A percentile compares a stretch with the other conserved stretches of the same genome.
phyloP scores from a whole-genome alignment of 2,329 filamentous ascomycete genomes.

The Penicillium sp. region DNA sequence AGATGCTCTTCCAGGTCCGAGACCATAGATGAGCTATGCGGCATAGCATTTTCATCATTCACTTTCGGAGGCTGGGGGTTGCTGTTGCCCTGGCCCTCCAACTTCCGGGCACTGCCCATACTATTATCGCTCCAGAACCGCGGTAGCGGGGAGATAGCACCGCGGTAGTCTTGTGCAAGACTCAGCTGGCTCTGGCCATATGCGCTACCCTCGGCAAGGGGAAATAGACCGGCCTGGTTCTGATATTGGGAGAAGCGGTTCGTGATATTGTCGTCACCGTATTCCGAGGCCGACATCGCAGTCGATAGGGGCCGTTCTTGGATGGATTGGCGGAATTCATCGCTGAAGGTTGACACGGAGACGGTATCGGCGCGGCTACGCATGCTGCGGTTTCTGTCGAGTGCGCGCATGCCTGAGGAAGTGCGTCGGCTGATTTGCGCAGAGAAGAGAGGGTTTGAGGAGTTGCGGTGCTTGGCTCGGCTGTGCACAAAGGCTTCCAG shows the following conservation, averaged over 20 bases:
- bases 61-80: conserved; percentile 8
- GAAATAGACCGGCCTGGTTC: conserved; percentile 27
- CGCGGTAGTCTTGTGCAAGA: conserved; percentile 40
- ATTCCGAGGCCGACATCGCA: conserved; percentile 38
- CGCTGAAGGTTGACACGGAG: conserved; percentile 33
- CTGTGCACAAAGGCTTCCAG: conserved; percentile 42
- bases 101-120: conserved; percentile 27
- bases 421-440: conserved; percentile 35
- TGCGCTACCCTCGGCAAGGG: conserved; percentile 18
- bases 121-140: conserved; percentile 40
- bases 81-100: conserved; percentile 23
- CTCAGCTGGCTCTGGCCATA: conserved; percentile 37
- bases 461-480: conserved; percentile 41
- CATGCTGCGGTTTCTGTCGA: conserved; percentile 37
- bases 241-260: conserved; percentile 34
- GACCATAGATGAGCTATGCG: conserved; percentile 24
- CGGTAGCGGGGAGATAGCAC: conserved; percentile 38
- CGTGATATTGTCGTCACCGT: conserved; percentile 31
- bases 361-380: conserved; percentile 39
- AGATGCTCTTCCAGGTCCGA: conserved; percentile 28
- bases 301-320: conserved; percentile 36
- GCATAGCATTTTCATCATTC: conserved; percentile 15
- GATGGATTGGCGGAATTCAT: conserved; percentile 33
- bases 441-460: conserved; percentile 40
- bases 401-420: conserved; percentile 35